Evolutionary conservation across 768 basidiomycete genomes (phyloP).

Genomic region (Leucocoprinus sp.): DNA sequence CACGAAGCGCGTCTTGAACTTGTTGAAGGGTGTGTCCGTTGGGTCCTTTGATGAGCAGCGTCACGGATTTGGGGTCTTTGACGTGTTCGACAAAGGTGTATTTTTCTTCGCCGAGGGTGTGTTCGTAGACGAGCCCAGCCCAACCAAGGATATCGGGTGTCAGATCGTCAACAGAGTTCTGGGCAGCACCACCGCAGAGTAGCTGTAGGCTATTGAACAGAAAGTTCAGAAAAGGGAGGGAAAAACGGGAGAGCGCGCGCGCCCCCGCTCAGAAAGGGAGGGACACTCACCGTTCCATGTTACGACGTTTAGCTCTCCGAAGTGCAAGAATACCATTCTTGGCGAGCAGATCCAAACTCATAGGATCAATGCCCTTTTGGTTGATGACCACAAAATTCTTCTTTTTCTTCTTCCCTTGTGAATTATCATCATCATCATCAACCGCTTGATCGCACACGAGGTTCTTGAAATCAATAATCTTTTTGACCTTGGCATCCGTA

Average conservation of each 20-base stretch:
- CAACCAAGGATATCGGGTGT: constrained; percentile 87
- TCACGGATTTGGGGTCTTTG: constrained; percentile 90
- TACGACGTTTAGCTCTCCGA: constrained; percentile 91
- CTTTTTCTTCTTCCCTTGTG: constrained; percentile 67
- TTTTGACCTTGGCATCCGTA: constrained; percentile 89
- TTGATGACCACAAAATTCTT: constrained; percentile 94
- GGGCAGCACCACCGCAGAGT: constrained; percentile 88
- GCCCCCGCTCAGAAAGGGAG: constrained; percentile 1
- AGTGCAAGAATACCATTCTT: constrained; percentile 96
- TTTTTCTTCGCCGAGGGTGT: constrained; percentile 98
- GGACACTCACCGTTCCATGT: constrained; percentile 85
- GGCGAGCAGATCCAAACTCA: constrained; percentile 90
- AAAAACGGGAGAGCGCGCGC: too few relatives aligned
- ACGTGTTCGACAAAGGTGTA: constrained; percentile 98
- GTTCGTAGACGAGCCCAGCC: constrained; percentile 98
- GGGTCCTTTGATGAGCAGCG: constrained; percentile 94
- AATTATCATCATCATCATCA: too few relatives aligned
- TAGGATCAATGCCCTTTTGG: constrained; percentile 98
- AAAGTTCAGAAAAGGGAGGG: constrained; percentile 3
- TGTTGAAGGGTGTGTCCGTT: constrained; percentile 94
- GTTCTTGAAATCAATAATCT: constrained; percentile 95
- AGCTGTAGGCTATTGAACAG: constrained; percentile 64
- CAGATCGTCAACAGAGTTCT: constrained; percentile 97
- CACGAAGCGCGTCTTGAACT: constrained; percentile 96
- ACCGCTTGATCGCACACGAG: constrained; percentile 91